These are phyloP conservation scores for Wickerhamiella qilinensis DNA, from an alignment of 805 yeast genomes.

Conservation along the genomic window DNA sequence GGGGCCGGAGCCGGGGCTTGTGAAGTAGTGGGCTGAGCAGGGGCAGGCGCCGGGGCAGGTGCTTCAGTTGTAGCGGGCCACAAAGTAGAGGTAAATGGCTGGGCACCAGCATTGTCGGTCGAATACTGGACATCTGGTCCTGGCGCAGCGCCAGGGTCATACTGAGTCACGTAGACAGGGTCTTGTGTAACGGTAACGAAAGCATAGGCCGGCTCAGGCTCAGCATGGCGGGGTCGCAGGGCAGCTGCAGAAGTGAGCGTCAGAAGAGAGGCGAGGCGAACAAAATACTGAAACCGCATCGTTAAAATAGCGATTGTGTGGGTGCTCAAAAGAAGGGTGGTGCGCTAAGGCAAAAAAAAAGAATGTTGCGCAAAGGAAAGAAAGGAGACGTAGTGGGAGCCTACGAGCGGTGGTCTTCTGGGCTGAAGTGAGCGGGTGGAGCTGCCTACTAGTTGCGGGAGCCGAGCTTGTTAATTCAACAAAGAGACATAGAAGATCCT, in stretches of 20 bases:
- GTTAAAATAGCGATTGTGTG: background rate
- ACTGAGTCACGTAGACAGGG: slow-evolving; percentile 13
- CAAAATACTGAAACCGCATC: too few relatives aligned
- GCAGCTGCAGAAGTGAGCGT: slow-evolving; percentile 4
- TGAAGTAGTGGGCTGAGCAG: slow-evolving; percentile 7
- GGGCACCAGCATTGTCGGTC: slow-evolving; percentile 4
- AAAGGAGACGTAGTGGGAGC: background rate
- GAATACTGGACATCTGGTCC: slow-evolving; percentile 4
- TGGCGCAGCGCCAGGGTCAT: slow-evolving; percentile 7
- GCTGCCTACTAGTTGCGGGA: too few relatives aligned
- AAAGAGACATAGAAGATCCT: too few relatives aligned
- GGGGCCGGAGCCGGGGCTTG: slow-evolving; percentile 9
- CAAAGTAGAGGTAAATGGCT: slow-evolving; percentile 7
- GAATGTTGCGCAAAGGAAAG: background rate
- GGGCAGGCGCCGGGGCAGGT: slow-evolving; percentile 9
- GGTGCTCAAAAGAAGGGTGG: background rate
- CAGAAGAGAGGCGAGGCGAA: slow-evolving; percentile 3
- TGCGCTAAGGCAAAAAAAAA: background rate
- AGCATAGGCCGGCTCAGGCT: slow-evolving; percentile 7
- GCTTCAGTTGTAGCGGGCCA: slow-evolving; percentile 9
- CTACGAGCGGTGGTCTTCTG: too few relatives aligned
- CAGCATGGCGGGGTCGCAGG: slow-evolving; percentile 1
- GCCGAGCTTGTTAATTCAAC: too few relatives aligned
- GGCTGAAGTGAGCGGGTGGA: too few relatives aligned
- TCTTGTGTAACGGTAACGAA: slow-evolving; percentile 11